Conservation (phyloP, 306 rosid species). For the Trichosanthes truncata region DNA sequence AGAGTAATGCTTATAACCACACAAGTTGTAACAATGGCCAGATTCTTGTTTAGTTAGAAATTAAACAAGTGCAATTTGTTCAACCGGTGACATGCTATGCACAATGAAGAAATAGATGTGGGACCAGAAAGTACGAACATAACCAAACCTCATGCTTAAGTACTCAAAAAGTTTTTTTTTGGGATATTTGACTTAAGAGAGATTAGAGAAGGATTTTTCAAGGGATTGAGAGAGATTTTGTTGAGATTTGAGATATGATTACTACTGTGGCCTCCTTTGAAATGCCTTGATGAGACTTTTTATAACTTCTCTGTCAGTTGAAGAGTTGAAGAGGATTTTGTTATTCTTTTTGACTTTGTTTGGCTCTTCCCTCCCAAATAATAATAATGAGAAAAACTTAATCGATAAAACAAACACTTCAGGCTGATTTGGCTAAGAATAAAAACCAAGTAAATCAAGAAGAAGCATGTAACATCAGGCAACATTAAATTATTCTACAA, state of each 20-base stretch:
- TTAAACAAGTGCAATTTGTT: background rate
- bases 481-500: background rate
- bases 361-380: background rate
- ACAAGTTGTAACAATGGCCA: background rate
- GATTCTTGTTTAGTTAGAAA: background rate
- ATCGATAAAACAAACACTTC: background rate
- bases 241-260: background rate
- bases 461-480: background rate
- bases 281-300: background rate
- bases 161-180: background rate
- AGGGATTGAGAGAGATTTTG: background rate
- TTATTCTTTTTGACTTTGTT: background rate
- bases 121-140: background rate
- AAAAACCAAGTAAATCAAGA: background rate
- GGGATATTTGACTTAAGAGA: background rate
- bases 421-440: background rate
- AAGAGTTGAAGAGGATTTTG: background rate
- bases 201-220: background rate
- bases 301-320: background rate
- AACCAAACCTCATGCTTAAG: background rate
- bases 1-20: background rate
- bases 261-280: background rate
- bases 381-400: background rate
- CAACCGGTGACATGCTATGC: background rate
- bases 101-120: background rate